Base-by-base conservation (phyloP, 2,329 filamentous ascomycete species). In the Fusarium sororula region DNA sequence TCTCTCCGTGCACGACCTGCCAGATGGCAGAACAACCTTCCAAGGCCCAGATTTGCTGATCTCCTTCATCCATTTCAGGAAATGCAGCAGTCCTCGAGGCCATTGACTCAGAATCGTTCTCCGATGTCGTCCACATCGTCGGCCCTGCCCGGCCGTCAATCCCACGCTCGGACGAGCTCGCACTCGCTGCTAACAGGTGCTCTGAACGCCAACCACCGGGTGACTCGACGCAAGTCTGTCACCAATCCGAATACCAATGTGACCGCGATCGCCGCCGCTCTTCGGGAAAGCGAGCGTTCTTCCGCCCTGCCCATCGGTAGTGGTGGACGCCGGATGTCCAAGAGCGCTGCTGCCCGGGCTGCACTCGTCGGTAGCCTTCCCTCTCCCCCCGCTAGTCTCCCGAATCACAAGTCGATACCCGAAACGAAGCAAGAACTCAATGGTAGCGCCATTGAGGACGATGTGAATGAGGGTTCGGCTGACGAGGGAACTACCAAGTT, bases 141-240 rank as follows among this genome's bases (percentile, higher is more conserved):
- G 73, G 88, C 86, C 78, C 87, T 92, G 57, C 86, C 84, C 59
- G 82, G 81, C 75, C 91, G 91, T 76, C 88, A 90, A 80, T 85
- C 89, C 74, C 90, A 93, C 84, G 89, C 90, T 72, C 92, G 95
- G 80, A 91, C 90, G 77, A 94, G 95, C 85, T 94, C 94, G 56
- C 93, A 96, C 83, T 96, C 94, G 66, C 87, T 95, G 77, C 92
- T 95, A 63, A 89, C 93, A 68, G 90, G 91, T 77, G 90, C 93
- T 66, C 89, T 95, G 80, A 96, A 95, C 85, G 85, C 91, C 77
- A 92, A 90, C 82, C 93, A 98, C 83, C 93, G 96, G 77, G 91
- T 98, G 76, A 95, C 94, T 78, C 94, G 96, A 79, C 91, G 96
- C 79, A 98, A 98, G 89, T 98, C 95, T 84, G 95, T 97, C 81